Conservation (phyloP, 371 early-diverging fungal genomes). For the Actinomucor elegans region DNA sequence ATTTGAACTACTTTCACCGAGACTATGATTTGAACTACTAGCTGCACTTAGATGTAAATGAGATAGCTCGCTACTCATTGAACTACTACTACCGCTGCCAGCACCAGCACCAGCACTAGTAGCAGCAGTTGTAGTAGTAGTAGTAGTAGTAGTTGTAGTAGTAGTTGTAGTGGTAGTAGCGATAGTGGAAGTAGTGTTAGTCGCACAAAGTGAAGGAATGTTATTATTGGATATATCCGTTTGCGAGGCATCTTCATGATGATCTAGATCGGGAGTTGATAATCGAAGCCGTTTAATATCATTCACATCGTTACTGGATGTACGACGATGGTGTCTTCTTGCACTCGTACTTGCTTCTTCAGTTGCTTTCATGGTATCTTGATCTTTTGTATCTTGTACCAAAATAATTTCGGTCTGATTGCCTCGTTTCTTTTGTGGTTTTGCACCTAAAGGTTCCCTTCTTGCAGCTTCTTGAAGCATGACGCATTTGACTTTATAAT, state of each 20-base stretch:
- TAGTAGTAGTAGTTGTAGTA: not conserved
- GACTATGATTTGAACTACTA: not conserved
- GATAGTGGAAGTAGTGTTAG: not conserved
- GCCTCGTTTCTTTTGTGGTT: conserved; percentile 31
- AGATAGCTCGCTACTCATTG: conserved; percentile 5
- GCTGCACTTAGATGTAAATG: conserved; percentile 7
- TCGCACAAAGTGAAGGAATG: too few relatives aligned
- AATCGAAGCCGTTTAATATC: conserved; percentile 44
- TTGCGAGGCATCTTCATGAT: conserved; percentile 23
- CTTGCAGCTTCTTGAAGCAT: conserved; percentile 75
- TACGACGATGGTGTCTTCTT: conserved; percentile 50
- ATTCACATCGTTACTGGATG: conserved; percentile 49
- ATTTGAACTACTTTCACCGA: not conserved
- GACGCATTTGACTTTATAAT: conserved; percentile 70
- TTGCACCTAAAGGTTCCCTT: conserved; percentile 38
- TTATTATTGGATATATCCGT: conserved; percentile 5
- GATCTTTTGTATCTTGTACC: too few relatives aligned
- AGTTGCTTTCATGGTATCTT: not conserved
- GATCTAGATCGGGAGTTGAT: conserved; percentile 32
- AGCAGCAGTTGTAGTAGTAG: not conserved
- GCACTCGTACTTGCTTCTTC: conserved; percentile 1
- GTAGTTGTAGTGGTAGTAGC: not conserved
- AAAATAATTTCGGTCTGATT: too few relatives aligned
- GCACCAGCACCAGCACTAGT: not conserved
- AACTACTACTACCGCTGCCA: too few relatives aligned